Base-by-base conservation (phyloP, 1,284 basidiomycete genomes). In the Malassezia sp. region DNA sequence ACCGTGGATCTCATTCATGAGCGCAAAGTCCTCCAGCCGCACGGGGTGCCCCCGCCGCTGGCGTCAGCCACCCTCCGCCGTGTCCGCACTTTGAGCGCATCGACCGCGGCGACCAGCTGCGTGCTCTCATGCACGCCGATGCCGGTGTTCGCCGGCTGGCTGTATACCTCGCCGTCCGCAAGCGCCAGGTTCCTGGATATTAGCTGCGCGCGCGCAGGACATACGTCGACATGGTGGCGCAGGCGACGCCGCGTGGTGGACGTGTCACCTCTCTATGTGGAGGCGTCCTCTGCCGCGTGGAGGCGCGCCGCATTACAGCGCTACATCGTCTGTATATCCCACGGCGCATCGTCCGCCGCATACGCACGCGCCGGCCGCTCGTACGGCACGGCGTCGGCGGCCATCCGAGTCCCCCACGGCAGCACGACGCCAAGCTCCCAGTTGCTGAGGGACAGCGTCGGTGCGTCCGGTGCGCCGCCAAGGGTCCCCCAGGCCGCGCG, bases 81-180 rank as follows among this genome's bases (percentile, higher is more conserved):
- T 3, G 8, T 20, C 30, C 53, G 48, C 36, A 62, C 59, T 44
- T 85, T 88, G 49, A 91, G 77, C 64, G 83, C 78, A 60, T 81
- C 80, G 26, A 91, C 80, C 9, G 83, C 83, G 60, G 85, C 85
- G 3, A 86, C 79, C 28, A 91, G 76, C 70, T 88, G 85, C 0
- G 87, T 90, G 63, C 84, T 85, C 52, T 84, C 76, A 73, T 90
- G 84, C 35, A 73, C 76, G 7, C 85, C 85, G 7, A 80, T 79
- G 7, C 84, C 84, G 2, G 83, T 86, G 62, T 85, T 80, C 20
- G 81, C 80, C 5, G 87, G 85, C 68, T 89, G 85, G 12, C 85
- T 84, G 71, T 81, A 85, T 12, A 85, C 81, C 50, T 53, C 49
- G 24, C 36, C 48, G 14, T 50, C 48, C 12, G 48, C 42, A 12